Base-by-base conservation (phyloP, 441 rosid species). In the Erodium trifolium region DNA sequence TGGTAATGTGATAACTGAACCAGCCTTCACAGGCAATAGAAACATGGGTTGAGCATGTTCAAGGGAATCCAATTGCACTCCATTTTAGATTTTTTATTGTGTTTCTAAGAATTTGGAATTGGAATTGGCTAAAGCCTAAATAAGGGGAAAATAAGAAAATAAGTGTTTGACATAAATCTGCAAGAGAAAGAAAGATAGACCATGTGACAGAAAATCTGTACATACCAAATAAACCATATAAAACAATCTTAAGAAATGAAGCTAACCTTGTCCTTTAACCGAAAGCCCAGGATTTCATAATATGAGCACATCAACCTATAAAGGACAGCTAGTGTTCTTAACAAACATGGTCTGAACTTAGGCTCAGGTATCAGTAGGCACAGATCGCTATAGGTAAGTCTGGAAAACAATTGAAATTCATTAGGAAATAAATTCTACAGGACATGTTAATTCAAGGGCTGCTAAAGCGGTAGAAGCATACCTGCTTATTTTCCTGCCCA, bases 361-460 rank as follows among this genome's bases (percentile, higher is more conserved):
- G 98, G 83, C 81, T 95, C 99, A 65, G 98, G 97, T 76, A 90
- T 90, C 82, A 80, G 92, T 79, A 82, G 85, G 83, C 99, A 90
- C 72, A 95, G 86, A 82, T 95, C 99, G 79, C 99, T 90, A 89
- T 89, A 92, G 67, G 99, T 95, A 80, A 90, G 92, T 80, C 99
- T 95, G 97, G 68, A 83, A 83, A 53, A 49, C 69, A 74, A 78
- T 43, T n/a, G 63, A 63, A 76, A 68, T 5, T 69, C 17, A 76
- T 82, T 57, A 85, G 79, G 41, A 76, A 73, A 70, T 70, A 72
- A 63, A 39, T 72, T 72, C 45, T 19, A 66, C 11, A 75, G 57
- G 71, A 65, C 14, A 64, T 37, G 57, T 47, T 45, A 63, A 69
- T 34, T 57, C 60, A 67, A 67, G 41, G 19, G 55, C 70, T 67